phyloP scores from a whole-genome alignment of 2,329 filamentous ascomycete genomes.

The Aschersonia sp. region DNA sequence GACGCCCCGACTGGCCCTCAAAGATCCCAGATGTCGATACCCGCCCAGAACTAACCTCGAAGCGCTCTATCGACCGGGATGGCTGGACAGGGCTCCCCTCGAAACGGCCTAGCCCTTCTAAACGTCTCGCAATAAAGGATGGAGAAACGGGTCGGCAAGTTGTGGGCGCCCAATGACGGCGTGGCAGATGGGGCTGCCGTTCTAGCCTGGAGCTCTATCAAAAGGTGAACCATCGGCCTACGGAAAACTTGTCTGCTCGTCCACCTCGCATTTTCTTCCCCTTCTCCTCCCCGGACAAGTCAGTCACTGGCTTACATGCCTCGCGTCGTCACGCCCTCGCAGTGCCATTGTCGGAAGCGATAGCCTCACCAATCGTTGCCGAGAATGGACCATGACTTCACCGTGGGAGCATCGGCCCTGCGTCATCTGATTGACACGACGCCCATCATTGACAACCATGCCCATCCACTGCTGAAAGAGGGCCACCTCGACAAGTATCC shows the following conservation, averaged over 20 bases:
- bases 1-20: too few species aligned
- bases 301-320: not conserved
- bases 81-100: too few species aligned
- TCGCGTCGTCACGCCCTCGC: not conserved
- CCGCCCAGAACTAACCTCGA: too few species aligned
- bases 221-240: not conserved
- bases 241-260: not conserved
- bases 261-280: not conserved
- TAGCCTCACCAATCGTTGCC: not conserved
- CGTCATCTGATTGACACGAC: conserved; percentile 30
- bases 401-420: conserved; percentile 10
- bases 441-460: conserved; percentile 61
- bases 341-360: not conserved
- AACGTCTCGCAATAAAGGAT: too few species aligned
- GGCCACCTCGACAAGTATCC: conserved; percentile 30
- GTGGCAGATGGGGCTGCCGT: not conserved
- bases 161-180: not conserved
- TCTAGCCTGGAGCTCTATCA: not conserved
- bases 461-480: conserved; percentile 50
- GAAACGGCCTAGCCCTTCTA: too few species aligned
- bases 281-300: not conserved
- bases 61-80: too few species aligned
- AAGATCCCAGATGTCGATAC: too few species aligned
- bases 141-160: too few species aligned
- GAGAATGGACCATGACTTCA: conserved; percentile 1